Percentiles rank a stretch among this genome's conserved stretches.
phyloP scores from a whole-genome alignment of 2,329 filamentous ascomycete species.

The Botrytis hyacinthi region DNA sequence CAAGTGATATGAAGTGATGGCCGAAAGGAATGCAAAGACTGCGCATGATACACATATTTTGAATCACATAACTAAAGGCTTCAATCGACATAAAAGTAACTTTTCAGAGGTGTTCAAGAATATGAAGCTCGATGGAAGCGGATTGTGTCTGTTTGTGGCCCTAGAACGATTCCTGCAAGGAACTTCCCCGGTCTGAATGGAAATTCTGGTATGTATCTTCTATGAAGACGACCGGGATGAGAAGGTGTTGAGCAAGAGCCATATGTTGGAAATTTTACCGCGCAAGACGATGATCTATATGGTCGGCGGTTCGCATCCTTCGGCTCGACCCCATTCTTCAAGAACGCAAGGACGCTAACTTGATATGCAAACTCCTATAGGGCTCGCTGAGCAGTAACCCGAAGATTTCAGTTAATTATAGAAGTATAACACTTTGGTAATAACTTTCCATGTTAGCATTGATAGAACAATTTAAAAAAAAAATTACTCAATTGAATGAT shows the following conservation, averaged over 20 bases:
- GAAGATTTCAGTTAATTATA: background rate
- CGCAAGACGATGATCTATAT: background rate
- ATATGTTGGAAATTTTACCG: background rate
- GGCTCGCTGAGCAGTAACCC: background rate
- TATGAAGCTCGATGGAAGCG: background rate
- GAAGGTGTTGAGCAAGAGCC: background rate
- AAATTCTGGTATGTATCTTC: background rate
- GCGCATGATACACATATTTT: background rate
- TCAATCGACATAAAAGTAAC: background rate
- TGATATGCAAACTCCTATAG: background rate
- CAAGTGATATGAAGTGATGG: background rate
- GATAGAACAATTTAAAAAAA: background rate
- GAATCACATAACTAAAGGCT: background rate
- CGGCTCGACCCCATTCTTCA: background rate
- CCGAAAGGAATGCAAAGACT: background rate
- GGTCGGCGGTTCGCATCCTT: conserved; percentile 3
- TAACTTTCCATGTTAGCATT: background rate
- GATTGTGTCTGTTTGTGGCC: background rate
- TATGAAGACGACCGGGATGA: background rate
- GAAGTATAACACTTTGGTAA: background rate
- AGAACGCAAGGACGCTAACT: no score
- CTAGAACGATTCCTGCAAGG: background rate
- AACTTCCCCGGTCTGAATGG: background rate
- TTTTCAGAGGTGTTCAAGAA: background rate
- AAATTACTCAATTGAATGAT: background rate